Percentiles rank a stretch among this genome's conserved stretches.
Evolutionary conservation across 345 rosid genomes (phyloP).

Genomic region (Eucalyptus pumila): DNA sequence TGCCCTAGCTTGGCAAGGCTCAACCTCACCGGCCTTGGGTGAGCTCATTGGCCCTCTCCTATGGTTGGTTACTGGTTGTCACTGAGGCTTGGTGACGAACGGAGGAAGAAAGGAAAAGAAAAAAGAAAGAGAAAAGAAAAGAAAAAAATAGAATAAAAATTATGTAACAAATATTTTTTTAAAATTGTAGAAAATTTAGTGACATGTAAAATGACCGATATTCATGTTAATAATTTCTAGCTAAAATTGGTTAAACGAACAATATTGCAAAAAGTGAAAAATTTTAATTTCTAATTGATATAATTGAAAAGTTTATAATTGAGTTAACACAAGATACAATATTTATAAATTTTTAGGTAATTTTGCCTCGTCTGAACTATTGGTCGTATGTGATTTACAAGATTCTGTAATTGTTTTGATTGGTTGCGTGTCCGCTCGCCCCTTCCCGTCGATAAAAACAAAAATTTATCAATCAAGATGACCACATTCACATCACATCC

Average conservation of each 20-base stretch:
- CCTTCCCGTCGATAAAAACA: neutral
- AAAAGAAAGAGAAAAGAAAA: neutral
- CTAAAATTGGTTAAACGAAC: no score
- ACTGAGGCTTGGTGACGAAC: accelerated
- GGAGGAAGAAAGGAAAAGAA: no score
- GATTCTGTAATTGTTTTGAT: neutral
- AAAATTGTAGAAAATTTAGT: no score
- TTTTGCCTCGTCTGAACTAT: no score
- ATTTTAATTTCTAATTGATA: no score
- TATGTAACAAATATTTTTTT: no score
- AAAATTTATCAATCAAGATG: neutral
- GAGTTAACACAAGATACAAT: accelerated
- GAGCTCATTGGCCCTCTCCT: neutral
- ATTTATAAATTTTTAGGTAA: no score
- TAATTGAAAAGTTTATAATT: no score
- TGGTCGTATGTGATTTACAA: neutral
- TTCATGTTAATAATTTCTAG: no score
- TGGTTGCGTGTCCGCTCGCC: neutral
- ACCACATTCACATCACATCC: neutral
- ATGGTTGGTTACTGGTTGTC: accelerated
- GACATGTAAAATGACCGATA: accelerated
- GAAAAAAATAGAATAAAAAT: no score
- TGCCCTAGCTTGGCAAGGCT: accelerated
- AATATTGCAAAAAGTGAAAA: no score
- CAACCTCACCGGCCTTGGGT: neutral